phyloP scores from a whole-genome alignment of 495 filamentous ascomycete species.

The Hyaloscypha variabilis region DNA sequence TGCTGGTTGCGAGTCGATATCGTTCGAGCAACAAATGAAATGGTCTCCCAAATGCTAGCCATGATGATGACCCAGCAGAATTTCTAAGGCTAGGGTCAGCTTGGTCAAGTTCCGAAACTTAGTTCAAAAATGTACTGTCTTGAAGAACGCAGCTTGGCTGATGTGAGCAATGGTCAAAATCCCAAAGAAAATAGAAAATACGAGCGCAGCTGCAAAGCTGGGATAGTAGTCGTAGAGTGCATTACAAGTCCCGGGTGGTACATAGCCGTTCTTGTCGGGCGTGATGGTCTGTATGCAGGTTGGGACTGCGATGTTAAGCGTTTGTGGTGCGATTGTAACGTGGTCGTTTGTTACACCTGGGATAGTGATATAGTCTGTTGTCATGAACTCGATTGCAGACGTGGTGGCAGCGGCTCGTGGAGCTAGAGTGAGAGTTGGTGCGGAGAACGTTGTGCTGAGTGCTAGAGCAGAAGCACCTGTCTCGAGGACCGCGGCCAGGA shows the following conservation, averaged over 20 bases:
- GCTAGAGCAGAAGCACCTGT: not conserved
- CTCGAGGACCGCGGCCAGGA: not conserved
- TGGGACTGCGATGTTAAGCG: slow-evolving; percentile 30
- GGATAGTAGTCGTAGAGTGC: slow-evolving; percentile 43
- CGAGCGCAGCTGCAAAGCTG: slow-evolving; percentile 36
- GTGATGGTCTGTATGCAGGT: slow-evolving; percentile 35
- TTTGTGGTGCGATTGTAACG: slow-evolving; percentile 29
- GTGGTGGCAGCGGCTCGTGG: slow-evolving; percentile 1
- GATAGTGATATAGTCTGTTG: slow-evolving; percentile 31
- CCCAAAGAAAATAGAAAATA: slow-evolving; percentile 41
- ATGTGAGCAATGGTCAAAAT: slow-evolving; percentile 42
- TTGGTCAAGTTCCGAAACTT: not conserved
- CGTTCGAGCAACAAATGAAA: slow-evolving; percentile 38
- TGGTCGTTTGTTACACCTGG: slow-evolving; percentile 31
- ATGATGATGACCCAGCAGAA: slow-evolving; percentile 59
- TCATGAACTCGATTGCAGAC: slow-evolving; percentile 26
- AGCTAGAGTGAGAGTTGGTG: slow-evolving; percentile 3
- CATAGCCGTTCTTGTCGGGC: slow-evolving; percentile 43
- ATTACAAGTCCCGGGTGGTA: slow-evolving; percentile 42
- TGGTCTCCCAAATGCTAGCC: slow-evolving; percentile 38
- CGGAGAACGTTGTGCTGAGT: slow-evolving; percentile 1
- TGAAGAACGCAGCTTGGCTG: slow-evolving; percentile 41
- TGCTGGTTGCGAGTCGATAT: slow-evolving; percentile 43
- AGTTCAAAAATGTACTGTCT: slow-evolving; percentile 26
- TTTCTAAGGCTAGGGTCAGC: slow-evolving; percentile 34